phyloP scores from a whole-genome alignment of 345 rosid genomes.

The Citrus hindsii region DNA sequence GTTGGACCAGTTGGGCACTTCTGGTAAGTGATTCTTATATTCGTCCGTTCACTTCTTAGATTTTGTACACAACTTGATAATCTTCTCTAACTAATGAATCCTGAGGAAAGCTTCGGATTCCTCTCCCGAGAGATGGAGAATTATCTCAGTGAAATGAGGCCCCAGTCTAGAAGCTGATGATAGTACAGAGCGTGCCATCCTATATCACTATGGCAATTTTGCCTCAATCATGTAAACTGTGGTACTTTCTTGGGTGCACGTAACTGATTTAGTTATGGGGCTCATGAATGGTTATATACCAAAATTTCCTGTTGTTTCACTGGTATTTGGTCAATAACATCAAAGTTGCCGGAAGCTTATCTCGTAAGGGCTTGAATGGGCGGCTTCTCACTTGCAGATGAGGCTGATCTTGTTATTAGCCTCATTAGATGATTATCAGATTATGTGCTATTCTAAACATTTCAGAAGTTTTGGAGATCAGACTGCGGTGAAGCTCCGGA shows the following conservation, averaged over 20 bases:
- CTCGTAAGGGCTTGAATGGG: not conserved
- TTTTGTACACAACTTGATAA: not conserved
- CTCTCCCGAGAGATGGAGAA: not conserved
- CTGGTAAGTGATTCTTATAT: constrained; percentile 43
- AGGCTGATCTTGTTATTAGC: not conserved
- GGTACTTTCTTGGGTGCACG: not conserved
- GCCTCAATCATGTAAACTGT: not conserved
- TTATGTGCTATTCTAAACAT: not conserved
- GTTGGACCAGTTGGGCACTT: constrained; percentile 86
- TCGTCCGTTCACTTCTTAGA: constrained; percentile 1
- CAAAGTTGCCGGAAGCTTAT: not conserved
- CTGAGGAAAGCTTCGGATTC: not conserved
- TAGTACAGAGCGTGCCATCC: not conserved
- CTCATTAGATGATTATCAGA: not conserved
- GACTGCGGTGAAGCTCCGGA: not conserved
- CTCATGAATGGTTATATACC: not conserved
- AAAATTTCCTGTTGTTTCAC: not conserved
- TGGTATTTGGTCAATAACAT: not conserved
- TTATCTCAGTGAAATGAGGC: not conserved
- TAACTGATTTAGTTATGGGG: not conserved
- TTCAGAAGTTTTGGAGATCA: not conserved
- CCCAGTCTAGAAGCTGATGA: not conserved
- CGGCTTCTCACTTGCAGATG: not conserved
- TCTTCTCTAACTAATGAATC: not conserved
- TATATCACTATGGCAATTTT: not conserved